Conservation (phyloP, 768 basidiomycete species). For the Pleurotus cornucopiae region DNA sequence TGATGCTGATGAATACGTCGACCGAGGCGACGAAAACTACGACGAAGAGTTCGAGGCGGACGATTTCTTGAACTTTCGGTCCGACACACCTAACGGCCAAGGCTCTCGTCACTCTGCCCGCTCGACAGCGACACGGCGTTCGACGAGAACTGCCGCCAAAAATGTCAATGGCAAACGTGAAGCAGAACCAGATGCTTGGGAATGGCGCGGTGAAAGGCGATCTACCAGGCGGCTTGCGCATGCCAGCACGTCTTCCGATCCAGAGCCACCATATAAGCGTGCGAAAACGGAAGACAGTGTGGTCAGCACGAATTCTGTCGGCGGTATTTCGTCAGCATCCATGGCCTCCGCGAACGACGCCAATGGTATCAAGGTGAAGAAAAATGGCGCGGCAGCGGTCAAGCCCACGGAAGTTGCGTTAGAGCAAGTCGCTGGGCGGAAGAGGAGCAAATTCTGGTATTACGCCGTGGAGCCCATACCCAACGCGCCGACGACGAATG, state of each 20-base stretch:
- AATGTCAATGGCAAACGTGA: slow-evolving; percentile 51
- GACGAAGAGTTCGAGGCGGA: slow-evolving; percentile 62
- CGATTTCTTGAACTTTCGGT: slow-evolving; percentile 37
- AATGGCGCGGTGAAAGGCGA: slow-evolving; percentile 75
- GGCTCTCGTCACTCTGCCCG: slow-evolving; percentile 29
- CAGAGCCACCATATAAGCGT: slow-evolving; percentile 53
- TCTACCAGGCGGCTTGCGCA: slow-evolving; percentile 62
- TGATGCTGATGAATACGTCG: slow-evolving; percentile 64
- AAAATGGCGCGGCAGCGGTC: slow-evolving; percentile 57
- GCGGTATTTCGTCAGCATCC: slow-evolving; percentile 28
- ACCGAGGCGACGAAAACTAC: slow-evolving; percentile 62
- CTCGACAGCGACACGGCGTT: slow-evolving; percentile 42
- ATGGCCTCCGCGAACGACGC: slow-evolving; percentile 19
- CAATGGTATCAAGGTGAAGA: slow-evolving; percentile 43
- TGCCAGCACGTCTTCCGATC: slow-evolving; percentile 46
- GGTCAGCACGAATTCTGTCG: slow-evolving; percentile 51
- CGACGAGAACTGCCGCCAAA: slow-evolving; percentile 43
- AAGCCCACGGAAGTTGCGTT: slow-evolving; percentile 72
- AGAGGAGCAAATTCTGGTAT: slow-evolving; percentile 84
- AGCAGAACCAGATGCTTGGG: slow-evolving; percentile 47
- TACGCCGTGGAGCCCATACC: slow-evolving; percentile 77
- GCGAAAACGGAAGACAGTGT: slow-evolving; percentile 76
- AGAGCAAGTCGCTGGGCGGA: slow-evolving; percentile 75
- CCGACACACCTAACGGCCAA: slow-evolving; percentile 39
- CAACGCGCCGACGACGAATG: slow-evolving; percentile 20